Conservation (phyloP, 1,139 yeast species). For the Blastobotrys buckinghamii region DNA sequence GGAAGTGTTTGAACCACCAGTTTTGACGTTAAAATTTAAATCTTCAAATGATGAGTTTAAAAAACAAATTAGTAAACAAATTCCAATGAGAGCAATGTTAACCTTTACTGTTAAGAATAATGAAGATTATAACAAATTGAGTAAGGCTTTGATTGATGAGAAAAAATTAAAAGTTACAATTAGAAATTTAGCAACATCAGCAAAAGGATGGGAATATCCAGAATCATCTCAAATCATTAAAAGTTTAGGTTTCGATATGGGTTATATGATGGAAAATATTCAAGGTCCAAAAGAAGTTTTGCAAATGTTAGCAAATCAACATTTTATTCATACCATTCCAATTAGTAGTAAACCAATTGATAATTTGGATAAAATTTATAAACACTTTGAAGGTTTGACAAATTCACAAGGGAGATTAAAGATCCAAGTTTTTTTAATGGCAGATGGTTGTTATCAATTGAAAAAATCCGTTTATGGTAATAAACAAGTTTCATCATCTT, state of each 20-base stretch:
- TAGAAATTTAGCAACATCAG: slow-evolving; percentile 37
- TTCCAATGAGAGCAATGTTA: slow-evolving; percentile 18
- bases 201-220: slow-evolving; percentile 16
- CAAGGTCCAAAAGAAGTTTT: slow-evolving; percentile 73
- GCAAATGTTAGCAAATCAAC: slow-evolving; percentile 61
- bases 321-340: slow-evolving; percentile 59
- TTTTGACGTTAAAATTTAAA: slow-evolving; percentile 55
- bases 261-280: slow-evolving; percentile 65
- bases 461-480: slow-evolving; percentile 22
- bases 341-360: slow-evolving; percentile 38
- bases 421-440: slow-evolving; percentile 13
- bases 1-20: slow-evolving; percentile 66
- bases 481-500: slow-evolving; percentile 2
- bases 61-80: slow-evolving; percentile 27
- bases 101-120: slow-evolving; percentile 48
- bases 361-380: not conserved
- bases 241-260: slow-evolving; percentile 63
- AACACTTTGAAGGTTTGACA: slow-evolving; percentile 3
- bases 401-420: slow-evolving; percentile 10
- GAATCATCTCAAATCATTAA: slow-evolving; percentile 31
- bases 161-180: slow-evolving; percentile 37
- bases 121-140: slow-evolving; percentile 41
- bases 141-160: slow-evolving; percentile 37
- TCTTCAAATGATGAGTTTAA: slow-evolving; percentile 38
- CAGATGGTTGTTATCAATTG: slow-evolving; percentile 13